Evolutionary conservation across 495 filamentous ascomycete species (phyloP).

Genomic region (Penicillium nucicola): DNA sequence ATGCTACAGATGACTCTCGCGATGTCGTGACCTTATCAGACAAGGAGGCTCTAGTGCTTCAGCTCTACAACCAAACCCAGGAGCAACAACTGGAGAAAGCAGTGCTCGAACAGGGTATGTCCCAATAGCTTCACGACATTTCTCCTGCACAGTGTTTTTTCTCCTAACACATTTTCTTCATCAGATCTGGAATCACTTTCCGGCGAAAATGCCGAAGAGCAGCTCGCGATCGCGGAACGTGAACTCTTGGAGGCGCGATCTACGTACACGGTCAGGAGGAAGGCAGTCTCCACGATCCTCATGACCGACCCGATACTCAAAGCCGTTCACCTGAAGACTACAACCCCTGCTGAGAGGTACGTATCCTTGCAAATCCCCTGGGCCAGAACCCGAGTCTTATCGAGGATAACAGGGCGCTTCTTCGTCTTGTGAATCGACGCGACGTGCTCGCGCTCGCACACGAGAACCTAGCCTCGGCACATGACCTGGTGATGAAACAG

Average conservation of each 20-base stretch:
- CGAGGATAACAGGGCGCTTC: conserved; percentile 51
- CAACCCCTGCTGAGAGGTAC: conserved; percentile 67
- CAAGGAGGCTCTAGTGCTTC: conserved; percentile 58
- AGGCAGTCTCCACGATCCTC: conserved; percentile 63
- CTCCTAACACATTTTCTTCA: conserved; percentile 3
- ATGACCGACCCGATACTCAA: conserved; percentile 71
- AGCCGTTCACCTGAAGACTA: conserved; percentile 67
- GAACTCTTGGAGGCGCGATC: conserved; percentile 68
- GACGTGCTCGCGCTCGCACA: conserved; percentile 61
- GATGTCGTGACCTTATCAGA: conserved; percentile 56
- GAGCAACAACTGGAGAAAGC: conserved; percentile 68
- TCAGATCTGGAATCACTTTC: conserved; percentile 31
- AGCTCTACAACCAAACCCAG: conserved; percentile 66
- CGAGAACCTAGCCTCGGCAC: conserved; percentile 51
- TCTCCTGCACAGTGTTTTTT: conserved; percentile 3
- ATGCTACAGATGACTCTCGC: conserved; percentile 40
- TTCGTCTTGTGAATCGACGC: conserved; percentile 62
- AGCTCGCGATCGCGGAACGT: conserved; percentile 54
- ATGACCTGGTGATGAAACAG: conserved; percentile 43
- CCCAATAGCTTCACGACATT: background rate
- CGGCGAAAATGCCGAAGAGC: conserved; percentile 46
- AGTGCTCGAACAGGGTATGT: conserved; percentile 55
- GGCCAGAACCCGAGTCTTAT: background rate
- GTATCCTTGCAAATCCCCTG: background rate
- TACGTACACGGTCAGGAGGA: conserved; percentile 61